These are phyloP conservation scores for Phytopythium litorale DNA, from an alignment of 352 stramenopile genomes.

Conservation along the genomic window DNA sequence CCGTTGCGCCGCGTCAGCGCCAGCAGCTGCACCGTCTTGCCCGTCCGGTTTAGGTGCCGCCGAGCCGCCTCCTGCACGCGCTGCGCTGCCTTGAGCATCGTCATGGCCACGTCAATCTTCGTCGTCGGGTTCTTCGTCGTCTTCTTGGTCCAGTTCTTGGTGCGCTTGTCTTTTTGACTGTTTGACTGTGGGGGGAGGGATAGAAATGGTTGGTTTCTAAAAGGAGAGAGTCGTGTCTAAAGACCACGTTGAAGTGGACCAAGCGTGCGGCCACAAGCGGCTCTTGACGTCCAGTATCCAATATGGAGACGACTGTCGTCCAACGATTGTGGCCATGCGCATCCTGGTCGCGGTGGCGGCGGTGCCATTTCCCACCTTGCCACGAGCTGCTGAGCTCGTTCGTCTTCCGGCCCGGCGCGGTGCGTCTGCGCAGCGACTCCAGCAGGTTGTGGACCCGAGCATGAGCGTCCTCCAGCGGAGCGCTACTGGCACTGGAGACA, in stretches of 20 bases:
- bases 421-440: neutral
- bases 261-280: too few species aligned
- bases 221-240: neutral
- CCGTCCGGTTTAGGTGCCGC: conserved; percentile 1
- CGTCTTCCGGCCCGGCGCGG: neutral
- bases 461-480: neutral
- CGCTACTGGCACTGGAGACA: neutral
- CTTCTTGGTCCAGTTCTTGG: too few species aligned
- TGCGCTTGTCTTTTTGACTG: neutral
- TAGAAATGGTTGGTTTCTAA: neutral
- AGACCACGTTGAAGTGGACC: neutral
- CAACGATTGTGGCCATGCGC: too few species aligned
- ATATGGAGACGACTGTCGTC: too few species aligned
- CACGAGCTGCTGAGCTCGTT: neutral
- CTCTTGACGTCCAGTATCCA: too few species aligned
- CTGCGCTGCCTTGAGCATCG: neutral
- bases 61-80: neutral
- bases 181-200: too few species aligned
- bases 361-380: neutral
- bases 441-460: neutral
- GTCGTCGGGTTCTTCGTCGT: neutral
- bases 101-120: neutral
- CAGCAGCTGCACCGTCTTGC: conserved; percentile 27
- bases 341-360: too few species aligned
- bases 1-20: conserved; percentile 17